phyloP scores from a whole-genome alignment of 2,329 filamentous ascomycete species.

The Claviceps humidiphila region DNA sequence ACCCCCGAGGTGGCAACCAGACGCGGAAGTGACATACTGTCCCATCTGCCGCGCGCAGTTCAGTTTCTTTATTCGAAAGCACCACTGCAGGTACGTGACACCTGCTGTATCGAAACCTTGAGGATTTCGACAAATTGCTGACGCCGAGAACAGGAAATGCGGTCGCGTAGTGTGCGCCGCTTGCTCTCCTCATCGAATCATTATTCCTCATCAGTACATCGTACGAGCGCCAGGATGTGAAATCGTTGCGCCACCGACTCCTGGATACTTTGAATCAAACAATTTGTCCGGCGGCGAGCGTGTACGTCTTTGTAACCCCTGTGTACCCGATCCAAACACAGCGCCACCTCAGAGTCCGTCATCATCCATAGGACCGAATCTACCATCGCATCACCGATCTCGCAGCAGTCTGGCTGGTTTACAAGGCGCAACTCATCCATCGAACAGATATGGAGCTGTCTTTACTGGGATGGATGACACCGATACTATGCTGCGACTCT shows the following conservation, averaged over 20 bases:
- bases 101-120: neutral
- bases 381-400: conserved; percentile 30
- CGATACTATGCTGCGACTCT: conserved; percentile 24
- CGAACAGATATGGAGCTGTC: conserved; percentile 23
- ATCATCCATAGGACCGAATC: conserved; percentile 17
- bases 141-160: conserved; percentile 53
- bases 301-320: conserved; percentile 48
- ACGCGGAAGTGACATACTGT: conserved; percentile 68
- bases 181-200: conserved; percentile 90
- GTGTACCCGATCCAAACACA: conserved; percentile 48
- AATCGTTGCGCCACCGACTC: conserved; percentile 21
- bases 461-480: conserved; percentile 19
- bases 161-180: conserved; percentile 79
- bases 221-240: conserved; percentile 55
- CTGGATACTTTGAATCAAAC: conserved; percentile 29
- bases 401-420: conserved; percentile 28
- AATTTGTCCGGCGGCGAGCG: conserved; percentile 40
- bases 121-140: conserved; percentile 2
- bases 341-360: conserved; percentile 36
- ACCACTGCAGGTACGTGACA: conserved; percentile 63
- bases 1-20: conserved; percentile 77
- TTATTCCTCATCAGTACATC: conserved; percentile 86
- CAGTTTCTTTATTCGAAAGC: conserved; percentile 74
- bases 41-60: conserved; percentile 75
- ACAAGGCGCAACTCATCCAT: conserved; percentile 15